Conservation (phyloP, 2,329 filamentous ascomycete species). For the Colletotrichum orbiculare region DNA sequence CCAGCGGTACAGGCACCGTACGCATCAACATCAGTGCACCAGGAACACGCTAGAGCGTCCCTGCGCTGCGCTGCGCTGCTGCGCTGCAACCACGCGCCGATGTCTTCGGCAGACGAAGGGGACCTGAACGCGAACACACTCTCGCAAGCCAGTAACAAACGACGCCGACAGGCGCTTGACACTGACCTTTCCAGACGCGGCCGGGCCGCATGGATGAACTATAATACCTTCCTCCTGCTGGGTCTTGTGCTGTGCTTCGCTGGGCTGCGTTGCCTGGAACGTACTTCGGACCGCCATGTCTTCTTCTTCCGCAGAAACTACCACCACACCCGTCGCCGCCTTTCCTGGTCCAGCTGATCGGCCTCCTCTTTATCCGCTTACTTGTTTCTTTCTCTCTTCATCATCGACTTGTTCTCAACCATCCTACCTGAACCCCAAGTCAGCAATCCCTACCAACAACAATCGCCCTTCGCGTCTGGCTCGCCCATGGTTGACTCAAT, state of each 20-base stretch:
- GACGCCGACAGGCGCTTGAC: constrained; percentile 20
- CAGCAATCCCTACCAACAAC: constrained; percentile 6
- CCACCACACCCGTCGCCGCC: neutral
- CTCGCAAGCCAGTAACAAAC: neutral
- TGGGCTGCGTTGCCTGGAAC: neutral
- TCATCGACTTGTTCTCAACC: neutral
- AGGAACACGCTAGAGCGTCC: neutral
- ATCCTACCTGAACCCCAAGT: constrained; percentile 1
- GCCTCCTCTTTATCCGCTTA: neutral
- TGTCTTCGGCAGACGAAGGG: neutral
- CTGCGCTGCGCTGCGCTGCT: neutral
- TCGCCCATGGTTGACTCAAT: constrained; percentile 1
- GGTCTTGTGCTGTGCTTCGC: too few species aligned
- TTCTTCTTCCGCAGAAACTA: neutral
- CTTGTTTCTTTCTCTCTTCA: neutral
- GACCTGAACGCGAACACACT: too few species aligned
- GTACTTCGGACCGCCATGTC: neutral
- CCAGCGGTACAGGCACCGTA: neutral
- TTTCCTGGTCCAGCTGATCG: neutral
- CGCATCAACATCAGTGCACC: neutral
- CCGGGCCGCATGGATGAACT: constrained; percentile 33
- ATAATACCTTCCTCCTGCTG: neutral
- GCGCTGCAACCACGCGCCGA: neutral
- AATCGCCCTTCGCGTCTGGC: neutral
- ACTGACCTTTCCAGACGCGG: constrained; percentile 37